Base-by-base conservation (phyloP, 495 filamentous ascomycete genomes). In the Niebla homalea region DNA sequence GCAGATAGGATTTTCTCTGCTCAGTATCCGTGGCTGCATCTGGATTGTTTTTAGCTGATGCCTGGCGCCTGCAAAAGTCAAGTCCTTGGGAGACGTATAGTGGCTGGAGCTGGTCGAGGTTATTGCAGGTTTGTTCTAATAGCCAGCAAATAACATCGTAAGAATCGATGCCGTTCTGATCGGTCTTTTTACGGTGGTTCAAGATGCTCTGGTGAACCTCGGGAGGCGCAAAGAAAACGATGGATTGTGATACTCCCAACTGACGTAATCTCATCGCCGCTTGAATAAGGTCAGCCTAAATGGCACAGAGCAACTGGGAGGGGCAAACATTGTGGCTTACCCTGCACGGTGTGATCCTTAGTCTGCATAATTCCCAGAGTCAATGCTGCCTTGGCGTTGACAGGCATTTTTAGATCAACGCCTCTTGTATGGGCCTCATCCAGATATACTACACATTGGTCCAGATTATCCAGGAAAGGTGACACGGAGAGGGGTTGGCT, bases 361-460 rank as follows among this genome's bases (percentile, higher is more conserved):
- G 81, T 82, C 5, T 85, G 61, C n/a, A 69, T 65, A 0, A 79
- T 70, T 0, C 84, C 83, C 0, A 90, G 66, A 0, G 81, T 89
- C 5, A 92, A 75, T 3, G 81, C 81, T 3, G 80, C 86, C 12
- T 75, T 63, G 49, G 77, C 80, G 12, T 68, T 15, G 0, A 48
- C 48, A 0, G 85, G 84, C 3, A 92, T 57, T 54, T 73, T 80
- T 8, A 92, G 56, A 57, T 90, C 84, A 1, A 77, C 84, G 0
- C 86, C 86, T 55, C 86, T 64, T 0, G 86, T 88, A 54, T 92
- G 86, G 0, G 76, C 75, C 53, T 92, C 78, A 43, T 89, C 85
- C 2, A 89, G 67, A 57, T 81, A 89, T 0, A 89, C 76, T 0
- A 85, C 64, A 54, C 83, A 89, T 0, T 61, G 53, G 11, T 76